Conservation (phyloP, 2,329 filamentous ascomycete genomes). For the Fusarium luffae region DNA sequence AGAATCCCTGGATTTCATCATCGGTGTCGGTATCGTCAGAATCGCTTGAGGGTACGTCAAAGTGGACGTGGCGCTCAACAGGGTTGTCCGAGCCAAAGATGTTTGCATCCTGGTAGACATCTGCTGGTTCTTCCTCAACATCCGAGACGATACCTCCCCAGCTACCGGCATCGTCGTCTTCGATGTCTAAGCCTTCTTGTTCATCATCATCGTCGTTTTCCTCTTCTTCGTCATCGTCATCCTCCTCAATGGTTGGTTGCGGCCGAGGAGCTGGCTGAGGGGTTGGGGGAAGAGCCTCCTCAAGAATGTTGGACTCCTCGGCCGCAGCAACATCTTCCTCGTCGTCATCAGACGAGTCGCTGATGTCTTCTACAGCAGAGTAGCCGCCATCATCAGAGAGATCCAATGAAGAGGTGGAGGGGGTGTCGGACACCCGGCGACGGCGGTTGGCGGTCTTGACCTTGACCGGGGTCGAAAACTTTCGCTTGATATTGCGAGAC, state of each 20-base stretch:
- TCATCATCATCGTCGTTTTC: constrained; percentile 55
- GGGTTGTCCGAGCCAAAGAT: constrained; percentile 56
- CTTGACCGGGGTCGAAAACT: constrained; percentile 57
- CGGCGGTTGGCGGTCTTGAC: constrained; percentile 54
- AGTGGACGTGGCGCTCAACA: constrained; percentile 76
- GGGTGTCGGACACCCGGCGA: constrained; percentile 61
- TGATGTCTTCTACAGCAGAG: constrained; percentile 81
- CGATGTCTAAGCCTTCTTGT: constrained; percentile 55
- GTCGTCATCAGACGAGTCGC: constrained; percentile 80
- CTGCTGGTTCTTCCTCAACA: constrained; percentile 57
- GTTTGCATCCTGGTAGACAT: constrained; percentile 54
- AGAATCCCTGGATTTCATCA: constrained; percentile 72
- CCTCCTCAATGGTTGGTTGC: constrained; percentile 48
- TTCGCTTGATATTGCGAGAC: constrained; percentile 66
- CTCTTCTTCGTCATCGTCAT: constrained; percentile 53
- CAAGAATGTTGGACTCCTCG: constrained; percentile 80
- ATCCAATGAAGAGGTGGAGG: constrained; percentile 66
- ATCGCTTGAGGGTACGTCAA: constrained; percentile 75
- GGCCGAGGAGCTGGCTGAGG: constrained; percentile 64
- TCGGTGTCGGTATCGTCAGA: constrained; percentile 73
- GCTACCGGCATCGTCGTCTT: constrained; percentile 57
- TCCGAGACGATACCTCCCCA: constrained; percentile 68
- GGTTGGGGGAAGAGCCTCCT: constrained; percentile 53
- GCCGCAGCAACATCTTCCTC: constrained; percentile 80
- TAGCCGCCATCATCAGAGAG: constrained; percentile 79